phyloP scores from a whole-genome alignment of 2,329 filamentous ascomycete genomes.

The Neoscytalidium dimidiatum region DNA sequence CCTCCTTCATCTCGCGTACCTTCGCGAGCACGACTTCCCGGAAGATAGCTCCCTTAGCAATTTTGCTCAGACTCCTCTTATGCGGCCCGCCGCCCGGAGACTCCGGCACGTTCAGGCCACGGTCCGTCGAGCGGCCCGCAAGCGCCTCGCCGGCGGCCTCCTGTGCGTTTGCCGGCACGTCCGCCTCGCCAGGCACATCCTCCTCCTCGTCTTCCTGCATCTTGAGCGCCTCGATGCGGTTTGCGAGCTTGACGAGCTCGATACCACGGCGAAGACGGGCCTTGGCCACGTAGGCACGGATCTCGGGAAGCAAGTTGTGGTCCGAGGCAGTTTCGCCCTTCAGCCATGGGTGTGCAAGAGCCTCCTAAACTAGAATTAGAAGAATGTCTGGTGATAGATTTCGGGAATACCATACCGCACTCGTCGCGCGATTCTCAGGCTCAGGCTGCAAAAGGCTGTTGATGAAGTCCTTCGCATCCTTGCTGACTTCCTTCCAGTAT shows the following conservation, averaged over 20 bases:
- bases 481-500: conserved; percentile 97
- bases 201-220: conserved; percentile 88
- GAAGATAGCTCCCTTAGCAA: conserved; percentile 76
- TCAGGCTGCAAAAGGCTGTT: conserved; percentile 75
- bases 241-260: conserved; percentile 92
- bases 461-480: conserved; percentile 96
- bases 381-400: not conserved
- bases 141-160: conserved; percentile 55
- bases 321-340: conserved; percentile 89
- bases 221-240: conserved; percentile 92
- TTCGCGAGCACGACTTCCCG: conserved; percentile 92
- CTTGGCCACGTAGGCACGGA: conserved; percentile 89
- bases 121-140: conserved; percentile 33
- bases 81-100: conserved; percentile 21
- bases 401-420: conserved; percentile 59
- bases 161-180: conserved; percentile 64
- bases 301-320: conserved; percentile 96
- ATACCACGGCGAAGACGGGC: conserved; percentile 90
- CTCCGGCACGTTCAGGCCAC: conserved; percentile 34
- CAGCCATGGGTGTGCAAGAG: conserved; percentile 83
- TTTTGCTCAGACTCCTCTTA: conserved; percentile 58
- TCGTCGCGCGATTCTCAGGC: conserved; percentile 74
- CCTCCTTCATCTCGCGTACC: conserved; percentile 86
- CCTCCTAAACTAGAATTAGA: conserved; percentile 55
- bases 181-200: conserved; percentile 59